Base-by-base conservation (phyloP, 805 yeast species). In the Pichia cephalocereana region DNA sequence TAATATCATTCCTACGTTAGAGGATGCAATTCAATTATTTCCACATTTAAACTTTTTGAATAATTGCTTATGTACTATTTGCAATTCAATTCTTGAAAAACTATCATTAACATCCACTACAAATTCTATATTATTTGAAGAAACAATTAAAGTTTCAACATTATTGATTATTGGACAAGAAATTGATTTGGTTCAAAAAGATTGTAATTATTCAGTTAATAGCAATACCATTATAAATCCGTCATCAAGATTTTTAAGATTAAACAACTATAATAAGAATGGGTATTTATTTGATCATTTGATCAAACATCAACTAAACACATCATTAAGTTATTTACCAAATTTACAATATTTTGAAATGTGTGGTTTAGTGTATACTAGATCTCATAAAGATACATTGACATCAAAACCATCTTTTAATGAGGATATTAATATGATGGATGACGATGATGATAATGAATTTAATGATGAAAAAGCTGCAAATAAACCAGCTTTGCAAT, bases 251-350 rank as follows among this genome's bases (percentile, higher is more conserved):
- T 59, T 57, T 41, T 50, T 57, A 30, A 53, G 55, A 31, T 38
- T 51, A 10, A 45, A 39, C 37, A 19, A 38, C 3, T 49, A 51
- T 10, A 43, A 50, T 27, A 38, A 40, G 3, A 38, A 44, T 7
- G 67, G 66, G 6, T 62, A 52, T 49, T 44, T 63, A 31, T 60
- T 63, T 45, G 67, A 64, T 45, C 68, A 64, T 50, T 46, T 64
- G 19, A 54, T 61, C 5, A 45, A 47, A 23, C 18, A 39, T 8
- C 67, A 64, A 48, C 45, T 64, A 15, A 57, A 60, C 40, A 43
- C 53, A 19, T 59, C 63, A 1, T 43, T 62, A 9, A 23, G 43
- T 2, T 28, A 44, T 19, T 34, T 63, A 8, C 57, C 60, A 9
- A 44, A 50, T 8, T 50, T 64, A 46, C 52, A 55, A 46, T 44